A percentile compares a stretch with the other conserved stretches of the same genome.
Evolutionary conservation across 2,329 filamentous ascomycete genomes (phyloP).

Genomic region (Diaporthe amygdali): DNA sequence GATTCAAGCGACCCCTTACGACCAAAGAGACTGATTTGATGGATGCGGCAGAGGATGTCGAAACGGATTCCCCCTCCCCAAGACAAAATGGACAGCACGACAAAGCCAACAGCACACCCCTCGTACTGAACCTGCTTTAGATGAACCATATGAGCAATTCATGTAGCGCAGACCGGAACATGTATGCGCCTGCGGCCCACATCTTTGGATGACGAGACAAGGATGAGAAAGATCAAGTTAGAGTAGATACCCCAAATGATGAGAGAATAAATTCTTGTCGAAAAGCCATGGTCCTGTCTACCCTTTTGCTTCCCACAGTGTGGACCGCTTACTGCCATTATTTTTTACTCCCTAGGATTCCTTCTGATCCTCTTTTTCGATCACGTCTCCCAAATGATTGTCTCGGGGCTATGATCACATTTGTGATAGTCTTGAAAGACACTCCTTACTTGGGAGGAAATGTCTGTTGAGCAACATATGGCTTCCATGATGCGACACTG

Average conservation of each 20-base stretch:
- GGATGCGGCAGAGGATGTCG: too few relatives aligned
- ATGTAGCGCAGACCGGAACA: background rate
- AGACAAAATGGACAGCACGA: background rate
- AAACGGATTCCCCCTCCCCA: background rate
- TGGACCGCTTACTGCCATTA: background rate
- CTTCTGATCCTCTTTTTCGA: background rate
- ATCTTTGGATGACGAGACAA: background rate
- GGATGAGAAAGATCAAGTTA: constrained; percentile 4
- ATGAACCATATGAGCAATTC: background rate
- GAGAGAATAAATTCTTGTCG: background rate
- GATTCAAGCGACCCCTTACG: background rate
- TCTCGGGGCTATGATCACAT: background rate
- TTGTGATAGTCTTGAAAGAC: background rate
- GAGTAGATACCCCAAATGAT: constrained; percentile 20
- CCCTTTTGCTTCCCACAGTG: background rate
- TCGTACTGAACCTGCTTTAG: background rate
- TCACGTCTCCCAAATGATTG: background rate
- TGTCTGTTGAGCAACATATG: too few relatives aligned
- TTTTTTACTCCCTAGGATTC: too few relatives aligned
- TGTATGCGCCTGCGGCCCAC: background rate
- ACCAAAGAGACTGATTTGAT: background rate
- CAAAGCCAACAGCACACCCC: background rate
- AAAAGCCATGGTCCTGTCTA: background rate
- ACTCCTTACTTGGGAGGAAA: background rate
- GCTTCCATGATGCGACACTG: background rate